Evolutionary conservation across 169 alveolate genomes (phyloP).

Genomic region (Babesia microti): DNA sequence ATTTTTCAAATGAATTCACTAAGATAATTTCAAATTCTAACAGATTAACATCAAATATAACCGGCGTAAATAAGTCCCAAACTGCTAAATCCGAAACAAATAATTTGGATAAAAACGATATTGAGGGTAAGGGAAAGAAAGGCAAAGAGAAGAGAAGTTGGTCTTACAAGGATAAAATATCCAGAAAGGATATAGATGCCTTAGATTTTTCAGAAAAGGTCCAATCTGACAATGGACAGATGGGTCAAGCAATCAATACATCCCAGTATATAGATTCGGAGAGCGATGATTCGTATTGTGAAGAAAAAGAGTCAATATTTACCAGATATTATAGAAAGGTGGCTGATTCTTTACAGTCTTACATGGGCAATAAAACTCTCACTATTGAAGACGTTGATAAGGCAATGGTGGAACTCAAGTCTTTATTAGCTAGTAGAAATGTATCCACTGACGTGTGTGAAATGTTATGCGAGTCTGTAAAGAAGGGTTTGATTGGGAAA

Average conservation of each 20-base stretch:
- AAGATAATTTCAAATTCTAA: too few relatives aligned
- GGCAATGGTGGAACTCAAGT: slow-evolving; percentile 27
- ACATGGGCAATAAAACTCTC: too few relatives aligned
- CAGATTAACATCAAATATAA: too few relatives aligned
- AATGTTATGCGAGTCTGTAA: slow-evolving; percentile 36
- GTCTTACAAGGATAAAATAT: slow-evolving; percentile 12
- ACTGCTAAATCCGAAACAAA: too few relatives aligned
- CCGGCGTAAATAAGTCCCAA: too few relatives aligned
- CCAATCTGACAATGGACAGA: slow-evolving; percentile 5
- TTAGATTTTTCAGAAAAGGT: slow-evolving; percentile 31
- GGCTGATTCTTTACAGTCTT: too few relatives aligned
- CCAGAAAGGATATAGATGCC: slow-evolving; percentile 37
- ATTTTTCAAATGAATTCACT: too few relatives aligned
- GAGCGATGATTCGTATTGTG: too few relatives aligned
- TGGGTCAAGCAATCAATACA: too few relatives aligned
- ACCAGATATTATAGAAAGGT: too few relatives aligned
- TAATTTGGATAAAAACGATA: slow-evolving; percentile 4
- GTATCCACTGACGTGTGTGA: slow-evolving; percentile 40
- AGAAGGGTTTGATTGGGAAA: slow-evolving; percentile 29
- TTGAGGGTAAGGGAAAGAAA: slow-evolving; percentile 1
- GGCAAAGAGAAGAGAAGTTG: slow-evolving; percentile 26
- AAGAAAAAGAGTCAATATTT: too few relatives aligned
- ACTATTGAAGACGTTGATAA: slow-evolving; percentile 21
- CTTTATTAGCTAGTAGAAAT: slow-evolving; percentile 18
- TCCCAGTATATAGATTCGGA: too few relatives aligned